Base-by-base conservation (phyloP, 805 yeast species). In the Starmerella bombicola region DNA sequence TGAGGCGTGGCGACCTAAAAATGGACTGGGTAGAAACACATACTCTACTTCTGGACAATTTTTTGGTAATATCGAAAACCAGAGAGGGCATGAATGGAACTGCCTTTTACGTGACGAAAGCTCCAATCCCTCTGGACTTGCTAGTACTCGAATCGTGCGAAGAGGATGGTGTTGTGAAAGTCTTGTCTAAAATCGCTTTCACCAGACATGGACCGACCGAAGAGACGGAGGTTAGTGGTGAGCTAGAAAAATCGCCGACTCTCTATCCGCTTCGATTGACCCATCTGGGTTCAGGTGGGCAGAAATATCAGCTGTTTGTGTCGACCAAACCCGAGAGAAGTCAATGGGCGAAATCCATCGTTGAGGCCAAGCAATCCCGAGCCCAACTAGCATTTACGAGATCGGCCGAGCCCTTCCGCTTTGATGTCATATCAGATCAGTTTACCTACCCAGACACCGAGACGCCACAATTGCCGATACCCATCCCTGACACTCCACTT, bases 1-100 rank as follows among this genome's bases (percentile, higher is more conserved):
- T 63, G 2, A 66, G 78, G 41, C 74, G 77, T 43, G 74, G 82
- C 12, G 91, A 79, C 36, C 62, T 75, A 51, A 72, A 76, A 64
- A 62, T 76, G 23, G 78, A 76, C 30, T 67, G 80, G 30, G 61
- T 65, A 6, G 63, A 68, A 0, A 59, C 65, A 1, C 66, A 72
- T 48, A 51, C 80, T 19, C 71, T 81, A 16, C 59, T 83, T 22
- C 59, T 83, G 38, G 93, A 83, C 54, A 80, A 83, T 52, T 80
- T 68, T 50, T 59, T 83, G 33, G 55, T 64, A 2, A 42, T 64
- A 19, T 56, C 66, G 6, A 63, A 63, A 38, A 48, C 51, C 9
- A 49, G 61, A 3, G 62, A 61, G 24, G 65, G 61, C 3, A 46
- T 43, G 39, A 52, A 53, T 28, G 63, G 63, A 1, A 47, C 50